Evolutionary conservation across 805 yeast genomes (phyloP).

Genomic region (Yamadazyma kitorensis): DNA sequence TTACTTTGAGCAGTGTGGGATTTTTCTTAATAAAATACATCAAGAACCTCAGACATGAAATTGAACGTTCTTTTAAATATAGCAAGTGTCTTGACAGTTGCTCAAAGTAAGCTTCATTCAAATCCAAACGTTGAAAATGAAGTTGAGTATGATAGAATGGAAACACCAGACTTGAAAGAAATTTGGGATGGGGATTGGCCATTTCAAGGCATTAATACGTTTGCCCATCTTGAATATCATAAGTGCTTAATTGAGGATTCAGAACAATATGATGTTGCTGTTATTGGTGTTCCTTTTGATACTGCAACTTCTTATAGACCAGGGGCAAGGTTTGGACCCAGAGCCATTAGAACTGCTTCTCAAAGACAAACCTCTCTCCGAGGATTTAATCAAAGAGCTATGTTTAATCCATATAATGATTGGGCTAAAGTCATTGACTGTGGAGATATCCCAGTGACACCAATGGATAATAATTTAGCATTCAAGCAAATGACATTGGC

Average conservation of each 20-base stretch:
- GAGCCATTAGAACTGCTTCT: slow-evolving; percentile 64
- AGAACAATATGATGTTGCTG: slow-evolving; percentile 59
- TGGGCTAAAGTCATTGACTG: slow-evolving; percentile 55
- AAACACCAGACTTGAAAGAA: slow-evolving; percentile 45
- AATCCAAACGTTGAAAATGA: slow-evolving; percentile 4
- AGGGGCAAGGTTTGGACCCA: slow-evolving; percentile 83
- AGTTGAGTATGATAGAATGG: slow-evolving; percentile 11
- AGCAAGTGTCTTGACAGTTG: no score
- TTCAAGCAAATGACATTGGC: slow-evolving; percentile 53
- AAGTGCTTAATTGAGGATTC: slow-evolving; percentile 54
- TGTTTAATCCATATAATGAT: slow-evolving; percentile 46
- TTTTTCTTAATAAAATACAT: no score
- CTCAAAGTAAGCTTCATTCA: slow-evolving; percentile 9
- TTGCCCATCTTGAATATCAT: slow-evolving; percentile 68
- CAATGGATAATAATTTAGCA: slow-evolving; percentile 56
- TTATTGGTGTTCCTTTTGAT: slow-evolving; percentile 81
- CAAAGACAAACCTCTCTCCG: slow-evolving; percentile 67
- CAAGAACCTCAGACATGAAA: no score
- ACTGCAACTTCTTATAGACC: slow-evolving; percentile 77
- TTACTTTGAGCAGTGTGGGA: no score
- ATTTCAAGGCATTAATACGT: slow-evolving; percentile 62
- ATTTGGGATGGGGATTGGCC: slow-evolving; percentile 79
- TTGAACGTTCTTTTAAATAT: no score
- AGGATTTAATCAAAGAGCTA: slow-evolving; percentile 69
- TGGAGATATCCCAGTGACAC: slow-evolving; percentile 57